Base-by-base conservation (phyloP, 345 rosid species). In the Mangifera indica region DNA sequence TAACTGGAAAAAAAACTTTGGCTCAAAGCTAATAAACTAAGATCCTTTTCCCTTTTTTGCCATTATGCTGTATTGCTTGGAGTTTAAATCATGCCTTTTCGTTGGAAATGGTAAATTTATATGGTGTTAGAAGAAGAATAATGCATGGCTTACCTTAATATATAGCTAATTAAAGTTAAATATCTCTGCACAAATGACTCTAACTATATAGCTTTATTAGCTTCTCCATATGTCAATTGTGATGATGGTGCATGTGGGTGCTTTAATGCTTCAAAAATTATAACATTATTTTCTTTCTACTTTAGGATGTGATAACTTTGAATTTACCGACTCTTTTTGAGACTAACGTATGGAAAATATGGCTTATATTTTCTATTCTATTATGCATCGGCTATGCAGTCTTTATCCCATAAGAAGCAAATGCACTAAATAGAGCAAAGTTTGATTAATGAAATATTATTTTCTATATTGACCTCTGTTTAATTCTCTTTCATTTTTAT, bases 371-470 rank as follows among this genome's bases (percentile, higher is more conserved):
- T n/a, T 21, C 8, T 7, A 49, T 34, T 14, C 20, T 37, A 37
- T 37, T 37, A 37, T 37, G 42, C 51, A 32, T 49, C 58, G n/a
- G 14, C 60, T 46, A 67, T 48, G 51, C 59, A 20, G 62, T 49
- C 57, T 34, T 60, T 18, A 60, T 71, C 8, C 60, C 49, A 61
- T 51, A 71, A 49, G 37, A 71, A 61, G 74, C 60, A 17, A 56
- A 20, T 34, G 37, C 21, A 21, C 54, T 18, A 14, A 61, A 60
- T 55, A 68, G 32, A 64, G 61, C 66, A 53, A 66, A 65, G 29
- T 18, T 72, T 66, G 60, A 63, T 63, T 72, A 59, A 74, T 77
- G 74, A 57, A 51, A 64, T 72, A 59, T 71, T 57, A 72, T 61
- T 71, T 59, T 67, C 3, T 17, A 60, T 59, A 29, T 25, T 4